A percentile compares a stretch with the other conserved stretches of the same genome.
Conservation (phyloP, 1,284 basidiomycete genomes). For the Termitomyces sp. region DNA sequence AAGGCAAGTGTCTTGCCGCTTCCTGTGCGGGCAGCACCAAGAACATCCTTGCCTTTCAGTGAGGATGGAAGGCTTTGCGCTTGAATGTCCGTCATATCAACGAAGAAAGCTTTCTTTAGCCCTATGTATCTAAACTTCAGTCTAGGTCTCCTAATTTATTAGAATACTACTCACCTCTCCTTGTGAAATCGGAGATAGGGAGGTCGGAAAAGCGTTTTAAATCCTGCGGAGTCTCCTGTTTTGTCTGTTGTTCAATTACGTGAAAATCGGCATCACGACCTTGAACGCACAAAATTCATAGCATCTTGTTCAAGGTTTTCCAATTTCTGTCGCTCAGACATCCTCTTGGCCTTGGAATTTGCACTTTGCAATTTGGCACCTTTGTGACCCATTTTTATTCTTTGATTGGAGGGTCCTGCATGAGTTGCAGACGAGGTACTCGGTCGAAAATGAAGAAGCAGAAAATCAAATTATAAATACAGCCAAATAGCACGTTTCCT, state of each 20-base stretch:
- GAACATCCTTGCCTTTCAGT: constrained; percentile 91
- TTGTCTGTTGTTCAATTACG: background rate
- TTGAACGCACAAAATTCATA: constrained; percentile 50
- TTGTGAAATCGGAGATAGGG: constrained; percentile 66
- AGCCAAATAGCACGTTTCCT: background rate
- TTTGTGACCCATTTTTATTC: constrained; percentile 19
- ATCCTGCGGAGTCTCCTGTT: constrained; percentile 43
- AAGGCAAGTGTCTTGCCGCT: constrained; percentile 98
- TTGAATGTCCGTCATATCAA: constrained; percentile 90
- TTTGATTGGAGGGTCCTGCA: constrained; percentile 14
- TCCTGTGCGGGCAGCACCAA: constrained; percentile 94
- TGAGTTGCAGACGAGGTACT: background rate
- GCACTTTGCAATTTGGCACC: constrained; percentile 19
- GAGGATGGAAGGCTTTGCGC: constrained; percentile 88
- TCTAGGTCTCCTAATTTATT: background rate
- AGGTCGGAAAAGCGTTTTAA: constrained; percentile 58
- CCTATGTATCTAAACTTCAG: constrained; percentile 37
- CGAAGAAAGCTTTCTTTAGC: constrained; percentile 81
- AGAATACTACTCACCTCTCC: constrained; percentile 46
- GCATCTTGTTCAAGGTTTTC: constrained; percentile 50
- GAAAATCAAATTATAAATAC: background rate
- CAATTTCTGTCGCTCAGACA: constrained; percentile 48
- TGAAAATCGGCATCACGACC: background rate
- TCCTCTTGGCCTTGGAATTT: constrained; percentile 37
- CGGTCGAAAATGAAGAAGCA: background rate